These are phyloP conservation scores for Platanus orientalis DNA, from an alignment of 164 flowering plant genomes.

Conservation along the genomic window DNA sequence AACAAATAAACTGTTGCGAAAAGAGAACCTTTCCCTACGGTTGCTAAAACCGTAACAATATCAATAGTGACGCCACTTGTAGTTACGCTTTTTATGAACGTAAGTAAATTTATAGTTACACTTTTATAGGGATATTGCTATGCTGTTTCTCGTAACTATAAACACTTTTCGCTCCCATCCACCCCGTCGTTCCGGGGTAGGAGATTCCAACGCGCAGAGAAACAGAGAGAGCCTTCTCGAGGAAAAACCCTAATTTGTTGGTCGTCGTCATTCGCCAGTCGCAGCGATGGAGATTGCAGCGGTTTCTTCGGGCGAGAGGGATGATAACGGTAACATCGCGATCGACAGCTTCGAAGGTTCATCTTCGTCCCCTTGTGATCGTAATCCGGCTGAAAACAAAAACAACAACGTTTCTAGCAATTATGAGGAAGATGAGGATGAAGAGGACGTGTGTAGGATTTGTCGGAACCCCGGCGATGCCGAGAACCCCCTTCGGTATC, in stretches of 20 bases:
- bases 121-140: too few relatives aligned
- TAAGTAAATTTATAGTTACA: too few relatives aligned
- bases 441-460: conserved; percentile 93
- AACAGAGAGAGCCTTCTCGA: too few relatives aligned
- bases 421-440: conserved; percentile 79
- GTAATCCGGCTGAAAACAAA: not conserved
- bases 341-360: not conserved
- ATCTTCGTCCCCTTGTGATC: not conserved
- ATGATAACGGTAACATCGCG: not conserved
- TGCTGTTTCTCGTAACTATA: too few relatives aligned
- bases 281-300: conserved; percentile 2
- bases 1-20: too few relatives aligned
- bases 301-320: not conserved
- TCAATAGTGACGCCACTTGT: too few relatives aligned
- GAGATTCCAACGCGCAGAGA: too few relatives aligned
- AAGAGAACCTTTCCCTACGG: too few relatives aligned
- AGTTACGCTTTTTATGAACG: too few relatives aligned
- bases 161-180: too few relatives aligned
- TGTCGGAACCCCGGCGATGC: conserved; percentile 86
- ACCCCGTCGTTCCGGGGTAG: too few relatives aligned
- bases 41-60: too few relatives aligned
- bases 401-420: not conserved
- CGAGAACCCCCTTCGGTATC: conserved; percentile 84
- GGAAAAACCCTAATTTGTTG: not conserved
- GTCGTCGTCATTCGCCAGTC: not conserved